A percentile compares a stretch with the other conserved stretches of the same genome.
Conservation (phyloP, 345 rosid genomes). For the Ceriops tagal region DNA sequence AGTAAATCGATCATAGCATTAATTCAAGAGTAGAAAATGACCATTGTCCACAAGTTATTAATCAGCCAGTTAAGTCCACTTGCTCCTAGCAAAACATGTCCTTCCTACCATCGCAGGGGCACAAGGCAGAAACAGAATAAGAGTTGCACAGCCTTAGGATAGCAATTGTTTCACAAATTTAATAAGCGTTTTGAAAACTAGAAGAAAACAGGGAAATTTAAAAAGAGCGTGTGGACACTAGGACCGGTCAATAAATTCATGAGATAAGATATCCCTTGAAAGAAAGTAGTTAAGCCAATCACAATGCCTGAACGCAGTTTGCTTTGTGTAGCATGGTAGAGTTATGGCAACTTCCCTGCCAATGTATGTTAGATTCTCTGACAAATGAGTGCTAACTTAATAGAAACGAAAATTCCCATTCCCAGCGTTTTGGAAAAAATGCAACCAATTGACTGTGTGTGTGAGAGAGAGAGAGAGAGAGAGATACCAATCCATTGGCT, state of each 20-base stretch:
- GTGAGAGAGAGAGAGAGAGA: not conserved
- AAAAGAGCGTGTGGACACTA: not conserved
- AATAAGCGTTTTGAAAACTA: not conserved
- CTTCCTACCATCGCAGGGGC: not conserved
- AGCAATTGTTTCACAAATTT: not conserved
- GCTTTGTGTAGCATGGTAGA: not conserved
- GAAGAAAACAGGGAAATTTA: not conserved
- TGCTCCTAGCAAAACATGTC: not conserved
- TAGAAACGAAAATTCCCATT: not conserved
- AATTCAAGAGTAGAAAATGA: not conserved
- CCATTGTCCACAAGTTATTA: not conserved
- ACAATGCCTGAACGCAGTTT: not conserved
- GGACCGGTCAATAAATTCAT: not conserved
- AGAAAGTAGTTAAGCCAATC: not conserved
- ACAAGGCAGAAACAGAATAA: not conserved
- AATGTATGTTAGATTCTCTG: not conserved
- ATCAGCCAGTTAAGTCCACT: not conserved
- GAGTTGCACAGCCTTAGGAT: not conserved
- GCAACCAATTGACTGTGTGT: not conserved
- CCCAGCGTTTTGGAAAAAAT: not conserved
- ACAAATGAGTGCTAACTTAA: not conserved
- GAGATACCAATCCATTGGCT: slow-evolving; percentile 24
- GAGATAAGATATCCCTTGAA: not conserved
- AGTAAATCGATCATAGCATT: not conserved
- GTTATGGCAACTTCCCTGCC: not conserved